A percentile compares a stretch with the other conserved stretches of the same genome.
These are phyloP conservation scores for Aspergillus floridensis DNA, from an alignment of 2,329 filamentous ascomycete species.

Conservation along the genomic window DNA sequence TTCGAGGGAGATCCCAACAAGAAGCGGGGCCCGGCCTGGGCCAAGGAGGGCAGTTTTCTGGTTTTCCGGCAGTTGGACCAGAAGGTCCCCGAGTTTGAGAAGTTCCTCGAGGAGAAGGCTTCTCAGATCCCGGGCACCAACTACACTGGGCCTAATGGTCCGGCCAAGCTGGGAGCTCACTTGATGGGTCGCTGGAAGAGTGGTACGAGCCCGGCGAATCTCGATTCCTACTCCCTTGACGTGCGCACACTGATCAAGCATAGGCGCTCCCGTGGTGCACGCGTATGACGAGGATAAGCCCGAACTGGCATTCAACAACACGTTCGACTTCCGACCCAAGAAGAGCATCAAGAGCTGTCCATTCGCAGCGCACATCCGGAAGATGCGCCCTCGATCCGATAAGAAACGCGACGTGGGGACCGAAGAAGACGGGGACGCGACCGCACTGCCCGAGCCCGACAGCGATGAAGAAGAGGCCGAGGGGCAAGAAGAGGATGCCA, in stretches of 20 bases:
- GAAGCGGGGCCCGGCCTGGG: constrained; percentile 36
- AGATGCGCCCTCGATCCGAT: constrained; percentile 47
- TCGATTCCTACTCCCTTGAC: background rate
- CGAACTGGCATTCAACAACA: constrained; percentile 34
- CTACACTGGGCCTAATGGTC: constrained; percentile 2
- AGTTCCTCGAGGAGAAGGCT: constrained; percentile 37
- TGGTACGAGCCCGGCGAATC: constrained; percentile 17
- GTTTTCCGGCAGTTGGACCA: constrained; percentile 46
- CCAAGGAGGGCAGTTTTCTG: constrained; percentile 46
- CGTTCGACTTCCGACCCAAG: constrained; percentile 38
- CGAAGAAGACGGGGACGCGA: constrained; percentile 9
- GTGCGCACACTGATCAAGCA: background rate
- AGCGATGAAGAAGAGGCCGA: background rate
- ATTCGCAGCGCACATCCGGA: constrained; percentile 49
- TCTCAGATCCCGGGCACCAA: constrained; percentile 3
- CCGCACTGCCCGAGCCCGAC: constrained; percentile 2
- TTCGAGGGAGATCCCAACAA: constrained; percentile 16
- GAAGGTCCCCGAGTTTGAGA: constrained; percentile 45
- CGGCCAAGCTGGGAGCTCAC: constrained; percentile 40
- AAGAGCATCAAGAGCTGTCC: constrained; percentile 41
- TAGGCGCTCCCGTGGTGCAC: constrained; percentile 36
- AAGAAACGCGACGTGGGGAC: constrained; percentile 7
- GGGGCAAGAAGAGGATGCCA: constrained; percentile 10
- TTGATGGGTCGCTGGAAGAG: constrained; percentile 48
- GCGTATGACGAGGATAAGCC: constrained; percentile 32